A percentile compares a stretch with the other conserved stretches of the same genome.
Evolutionary conservation across 192 early-diverging fungal species (phyloP).

Genomic region (Backusella sp.): DNA sequence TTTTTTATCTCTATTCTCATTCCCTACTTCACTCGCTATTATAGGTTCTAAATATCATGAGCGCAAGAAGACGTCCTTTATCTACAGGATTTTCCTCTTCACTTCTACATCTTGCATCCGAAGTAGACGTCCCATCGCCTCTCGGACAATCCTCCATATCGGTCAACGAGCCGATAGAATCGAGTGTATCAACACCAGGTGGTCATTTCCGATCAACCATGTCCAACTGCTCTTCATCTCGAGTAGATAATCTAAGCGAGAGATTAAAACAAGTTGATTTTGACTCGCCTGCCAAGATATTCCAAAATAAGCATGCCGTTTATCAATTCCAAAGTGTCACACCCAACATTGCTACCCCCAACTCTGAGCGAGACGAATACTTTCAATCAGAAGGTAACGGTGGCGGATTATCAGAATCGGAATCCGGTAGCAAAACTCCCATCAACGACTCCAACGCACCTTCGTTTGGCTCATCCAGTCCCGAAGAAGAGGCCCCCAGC

Average conservation of each 20-base stretch:
- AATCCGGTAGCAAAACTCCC: background rate
- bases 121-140: background rate
- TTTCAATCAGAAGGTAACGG: background rate
- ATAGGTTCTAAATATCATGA: background rate
- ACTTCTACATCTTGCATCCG: background rate
- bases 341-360: constrained; percentile 8
- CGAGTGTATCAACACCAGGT: background rate
- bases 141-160: background rate
- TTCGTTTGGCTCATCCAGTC: constrained; percentile 23
- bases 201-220: background rate
- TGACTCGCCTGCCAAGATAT: constrained; percentile 31
- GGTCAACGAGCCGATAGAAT: background rate
- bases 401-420: background rate
- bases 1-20: background rate
- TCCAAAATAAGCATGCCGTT: constrained; percentile 16
- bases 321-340: constrained; percentile 36
- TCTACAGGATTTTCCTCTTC: background rate
- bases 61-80: background rate
- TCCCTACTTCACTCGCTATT: background rate
- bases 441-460: constrained; percentile 15
- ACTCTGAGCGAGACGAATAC: background rate
- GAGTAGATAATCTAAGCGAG: constrained; percentile 8
- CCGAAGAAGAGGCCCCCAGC: constrained; percentile 1
- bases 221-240: background rate
- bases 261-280: constrained; percentile 26